A percentile compares a stretch with the other conserved stretches of the same genome.
Conservation (phyloP, 768 basidiomycete genomes). For the Agaricus sinodeliciosus region DNA sequence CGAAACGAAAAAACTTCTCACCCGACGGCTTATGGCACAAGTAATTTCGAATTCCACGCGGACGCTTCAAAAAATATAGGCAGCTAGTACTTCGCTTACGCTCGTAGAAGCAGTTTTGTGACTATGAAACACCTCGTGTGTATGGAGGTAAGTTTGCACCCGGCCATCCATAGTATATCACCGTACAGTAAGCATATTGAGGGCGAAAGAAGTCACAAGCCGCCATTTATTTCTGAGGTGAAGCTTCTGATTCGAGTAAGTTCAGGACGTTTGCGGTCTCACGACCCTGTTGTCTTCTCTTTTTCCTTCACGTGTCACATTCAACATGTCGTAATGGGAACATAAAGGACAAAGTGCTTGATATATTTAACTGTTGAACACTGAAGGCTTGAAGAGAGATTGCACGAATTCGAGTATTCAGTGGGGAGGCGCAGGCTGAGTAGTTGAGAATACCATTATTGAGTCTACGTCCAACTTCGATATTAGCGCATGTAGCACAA, state of each 20-base stretch:
- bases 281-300: not conserved
- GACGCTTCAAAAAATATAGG: too few relatives aligned
- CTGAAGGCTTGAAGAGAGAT: too few relatives aligned
- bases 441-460: too few relatives aligned
- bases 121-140: not conserved
- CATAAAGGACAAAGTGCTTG: too few relatives aligned
- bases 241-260: not conserved
- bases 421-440: too few relatives aligned
- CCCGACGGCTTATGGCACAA: not conserved
- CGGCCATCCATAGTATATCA: not conserved
- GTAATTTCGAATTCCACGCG: not conserved
- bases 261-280: not conserved
- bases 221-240: not conserved
- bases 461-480: too few relatives aligned
- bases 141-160: not conserved
- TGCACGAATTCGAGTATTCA: too few relatives aligned
- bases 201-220: not conserved
- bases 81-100: too few relatives aligned
- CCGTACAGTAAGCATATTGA: not conserved
- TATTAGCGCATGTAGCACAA: too few relatives aligned
- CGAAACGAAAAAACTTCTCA: not conserved
- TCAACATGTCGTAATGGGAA: slow-evolving; percentile 1
- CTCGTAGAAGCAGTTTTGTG: too few relatives aligned
- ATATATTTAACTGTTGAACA: too few relatives aligned
- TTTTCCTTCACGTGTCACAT: not conserved